A percentile compares a stretch with the other conserved stretches of the same genome.
phyloP scores from a whole-genome alignment of 2,329 filamentous ascomycete species.

The Epichloe uncinata region DNA sequence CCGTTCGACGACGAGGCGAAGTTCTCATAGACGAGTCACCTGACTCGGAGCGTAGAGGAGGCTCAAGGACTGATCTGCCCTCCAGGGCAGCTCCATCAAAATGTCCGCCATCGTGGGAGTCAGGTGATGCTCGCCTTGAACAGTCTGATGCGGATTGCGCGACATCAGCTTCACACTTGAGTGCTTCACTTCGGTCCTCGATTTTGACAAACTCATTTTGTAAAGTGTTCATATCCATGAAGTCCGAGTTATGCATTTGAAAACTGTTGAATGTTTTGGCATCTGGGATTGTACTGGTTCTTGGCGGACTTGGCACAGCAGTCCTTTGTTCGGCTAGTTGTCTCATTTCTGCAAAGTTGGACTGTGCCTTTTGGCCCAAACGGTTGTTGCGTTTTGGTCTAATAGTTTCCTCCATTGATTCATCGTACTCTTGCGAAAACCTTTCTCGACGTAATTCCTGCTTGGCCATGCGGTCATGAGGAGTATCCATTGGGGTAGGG shows the following conservation, averaged over 20 bases:
- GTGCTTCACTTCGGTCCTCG: conserved; percentile 19
- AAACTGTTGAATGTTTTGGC: conserved; percentile 32
- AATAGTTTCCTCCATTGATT: conserved; percentile 53
- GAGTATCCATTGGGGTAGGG: conserved; percentile 54
- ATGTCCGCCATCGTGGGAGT: conserved; percentile 17
- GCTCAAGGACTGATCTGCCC: conserved; percentile 28
- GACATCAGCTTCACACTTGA: conserved; percentile 18
- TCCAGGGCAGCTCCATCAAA: conserved; percentile 28
- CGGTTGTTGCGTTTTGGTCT: conserved; percentile 37
- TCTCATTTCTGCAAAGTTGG: conserved; percentile 46
- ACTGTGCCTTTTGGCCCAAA: conserved; percentile 30
- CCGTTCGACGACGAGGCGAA: conserved; percentile 39
- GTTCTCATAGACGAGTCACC: conserved; percentile 9
- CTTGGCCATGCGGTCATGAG: conserved; percentile 34
- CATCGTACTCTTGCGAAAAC: conserved; percentile 49
- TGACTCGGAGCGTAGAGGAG: conserved; percentile 7
- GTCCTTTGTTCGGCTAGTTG: conserved; percentile 38
- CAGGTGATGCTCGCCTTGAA: conserved; percentile 40
- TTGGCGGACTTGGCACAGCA: conserved; percentile 41
- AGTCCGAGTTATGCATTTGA: conserved; percentile 40
- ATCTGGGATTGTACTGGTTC: conserved; percentile 35
- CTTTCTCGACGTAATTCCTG: conserved; percentile 30
- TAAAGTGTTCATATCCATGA: conserved; percentile 40
- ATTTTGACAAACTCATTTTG: conserved; percentile 30
- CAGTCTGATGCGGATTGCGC: conserved; percentile 30